Evolutionary conservation across 1,139 yeast genomes (phyloP), one percentile per base, ranked within the genome.

Genomic region (Tardiomyces depauwii): DNA sequence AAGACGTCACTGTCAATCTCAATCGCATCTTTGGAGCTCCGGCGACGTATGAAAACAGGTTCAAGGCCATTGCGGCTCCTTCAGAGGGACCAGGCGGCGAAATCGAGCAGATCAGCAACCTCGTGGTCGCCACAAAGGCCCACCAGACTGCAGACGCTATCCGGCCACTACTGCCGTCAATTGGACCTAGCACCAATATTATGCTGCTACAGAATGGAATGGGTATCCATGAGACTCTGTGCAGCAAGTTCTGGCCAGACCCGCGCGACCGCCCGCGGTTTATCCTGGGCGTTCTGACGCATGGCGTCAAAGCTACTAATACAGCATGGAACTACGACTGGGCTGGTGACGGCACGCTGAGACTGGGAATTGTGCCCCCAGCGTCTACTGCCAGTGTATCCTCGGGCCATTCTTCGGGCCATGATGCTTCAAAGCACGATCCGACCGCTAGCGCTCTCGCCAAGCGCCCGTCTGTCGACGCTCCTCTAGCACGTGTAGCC

Each of bases 141-240:
- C 74, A 77, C 53, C 80, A 74, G 39, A 71, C 78, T 0, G 64
- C 63, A 14, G 49, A 57, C 2, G 83, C 83, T 1, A 52, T 84
- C 18, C 53, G 58, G 39, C 71, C 71, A 27, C 72, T 77, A 51
- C 53, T 67, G 25, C 66, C 67, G 2, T 63, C 68, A 41, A 68
- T 79, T 41, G 53, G 61, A 18, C 53, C 64, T 5, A 53, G 64
- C 2, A 73, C 89, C 1, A 78, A 76, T 47, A 62, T 88, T 2
- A 55, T 88, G 41, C 63, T 89, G n/a, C 57, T 88, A 5, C 94
- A 88, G 55, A 84, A 85, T 57, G 94, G 93, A 2, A 70, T 80
- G 72, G 94, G 95, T 1, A 71, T 78, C 41, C 66, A 76, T 2
- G 82, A 81, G 14, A 69, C 71, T 41, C 60, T 87, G 36, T 68